Conservation (phyloP, 805 yeast species). For the Cyberlindnera saturnus region DNA sequence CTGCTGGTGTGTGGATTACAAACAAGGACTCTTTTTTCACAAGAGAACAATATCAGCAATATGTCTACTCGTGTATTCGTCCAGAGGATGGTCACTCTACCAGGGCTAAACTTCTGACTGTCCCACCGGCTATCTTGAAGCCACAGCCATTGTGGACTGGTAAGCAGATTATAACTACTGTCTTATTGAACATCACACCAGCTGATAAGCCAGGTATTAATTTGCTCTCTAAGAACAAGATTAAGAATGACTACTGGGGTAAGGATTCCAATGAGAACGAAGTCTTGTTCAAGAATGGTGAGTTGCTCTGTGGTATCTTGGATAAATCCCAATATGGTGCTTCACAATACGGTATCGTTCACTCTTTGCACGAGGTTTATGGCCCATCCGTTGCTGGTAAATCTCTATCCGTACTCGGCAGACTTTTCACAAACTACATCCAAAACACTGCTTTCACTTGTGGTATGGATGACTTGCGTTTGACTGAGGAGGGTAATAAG, state of each 20-base stretch:
- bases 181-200: slow-evolving; percentile 83
- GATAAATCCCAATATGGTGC: slow-evolving; percentile 99
- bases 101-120: slow-evolving; percentile 58
- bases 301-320: slow-evolving; percentile 82
- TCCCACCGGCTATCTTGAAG: slow-evolving; percentile 84
- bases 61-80: slow-evolving; percentile 86
- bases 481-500: slow-evolving; percentile 84
- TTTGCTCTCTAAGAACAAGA: slow-evolving; percentile 74
- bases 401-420: slow-evolving; percentile 84
- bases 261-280: slow-evolving; percentile 75
- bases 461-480: slow-evolving; percentile 98
- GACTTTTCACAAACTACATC: slow-evolving; percentile 90
- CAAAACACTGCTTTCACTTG: slow-evolving; percentile 93
- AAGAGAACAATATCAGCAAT: slow-evolving; percentile 88
- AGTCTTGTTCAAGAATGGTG: slow-evolving; percentile 83
- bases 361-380: slow-evolving; percentile 91
- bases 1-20: slow-evolving; percentile 98
- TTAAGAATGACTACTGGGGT: slow-evolving; percentile 95
- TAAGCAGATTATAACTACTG: slow-evolving; percentile 92
- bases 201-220: slow-evolving; percentile 86
- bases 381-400: slow-evolving; percentile 90
- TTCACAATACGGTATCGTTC: slow-evolving; percentile 92
- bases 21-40: slow-evolving; percentile 88
- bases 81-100: slow-evolving; percentile 97
- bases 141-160: slow-evolving; percentile 97